Conservation (phyloP, 768 basidiomycete species). For the Trametes cubensis region DNA sequence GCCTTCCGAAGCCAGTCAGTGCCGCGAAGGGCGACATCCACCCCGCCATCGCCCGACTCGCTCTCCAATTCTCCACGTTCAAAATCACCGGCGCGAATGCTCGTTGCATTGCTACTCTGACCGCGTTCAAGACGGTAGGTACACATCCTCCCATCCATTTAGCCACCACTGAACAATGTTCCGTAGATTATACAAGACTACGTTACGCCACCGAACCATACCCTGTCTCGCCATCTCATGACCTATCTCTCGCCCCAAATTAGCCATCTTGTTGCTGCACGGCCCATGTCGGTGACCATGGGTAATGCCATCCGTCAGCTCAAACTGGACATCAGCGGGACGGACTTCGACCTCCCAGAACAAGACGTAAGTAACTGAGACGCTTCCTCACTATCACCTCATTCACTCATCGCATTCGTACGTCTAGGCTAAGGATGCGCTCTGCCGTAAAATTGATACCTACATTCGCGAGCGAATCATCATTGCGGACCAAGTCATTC, state of each 20-base stretch:
- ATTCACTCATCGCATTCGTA: neutral
- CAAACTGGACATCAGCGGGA: slow-evolving; percentile 91
- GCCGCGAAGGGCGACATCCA: slow-evolving; percentile 85
- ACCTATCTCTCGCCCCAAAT: slow-evolving; percentile 93
- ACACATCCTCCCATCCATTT: slow-evolving; percentile 1
- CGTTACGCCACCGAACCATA: slow-evolving; percentile 81
- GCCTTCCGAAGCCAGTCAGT: slow-evolving; percentile 59
- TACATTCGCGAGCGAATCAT: slow-evolving; percentile 95
- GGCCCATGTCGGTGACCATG: slow-evolving; percentile 93
- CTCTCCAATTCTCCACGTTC: slow-evolving; percentile 89
- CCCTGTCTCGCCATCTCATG: slow-evolving; percentile 88
- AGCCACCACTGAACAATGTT: slow-evolving; percentile 11
- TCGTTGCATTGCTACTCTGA: slow-evolving; percentile 88
- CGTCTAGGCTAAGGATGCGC: slow-evolving; percentile 78
- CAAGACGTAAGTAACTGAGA: slow-evolving; percentile 71
- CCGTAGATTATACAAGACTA: slow-evolving; percentile 88
- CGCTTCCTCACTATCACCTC: neutral
- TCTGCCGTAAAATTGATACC: slow-evolving; percentile 85
- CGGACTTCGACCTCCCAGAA: slow-evolving; percentile 92
- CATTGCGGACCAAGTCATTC: slow-evolving; percentile 91
- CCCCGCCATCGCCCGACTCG: slow-evolving; percentile 83
- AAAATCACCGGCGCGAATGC: slow-evolving; percentile 95
- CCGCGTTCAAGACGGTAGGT: slow-evolving; percentile 87
- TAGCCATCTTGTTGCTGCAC: slow-evolving; percentile 81
- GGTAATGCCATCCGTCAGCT: slow-evolving; percentile 93